Conservation (phyloP, 257 asterid genomes). For the Petunia axillaris region DNA sequence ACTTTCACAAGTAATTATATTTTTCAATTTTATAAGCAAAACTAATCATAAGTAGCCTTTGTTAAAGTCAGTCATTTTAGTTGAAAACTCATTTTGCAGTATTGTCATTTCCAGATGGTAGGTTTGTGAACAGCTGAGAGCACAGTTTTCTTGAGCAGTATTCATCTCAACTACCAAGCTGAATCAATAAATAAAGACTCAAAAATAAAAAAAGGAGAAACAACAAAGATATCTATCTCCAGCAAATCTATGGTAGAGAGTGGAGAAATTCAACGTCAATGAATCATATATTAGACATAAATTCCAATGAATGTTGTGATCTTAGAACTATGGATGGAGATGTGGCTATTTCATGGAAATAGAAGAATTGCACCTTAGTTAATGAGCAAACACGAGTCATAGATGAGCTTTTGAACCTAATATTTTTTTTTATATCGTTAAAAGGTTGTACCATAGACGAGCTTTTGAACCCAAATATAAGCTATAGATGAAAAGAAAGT, state of each 20-base stretch:
- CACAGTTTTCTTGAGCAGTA: not conserved
- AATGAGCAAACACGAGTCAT: not conserved
- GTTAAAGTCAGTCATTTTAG: no score
- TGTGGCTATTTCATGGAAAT: not conserved
- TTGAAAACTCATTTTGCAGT: not conserved
- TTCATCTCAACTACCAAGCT: not conserved
- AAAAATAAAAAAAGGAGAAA: no score
- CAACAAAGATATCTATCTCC: not conserved
- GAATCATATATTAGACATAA: not conserved
- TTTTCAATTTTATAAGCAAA: no score
- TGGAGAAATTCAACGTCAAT: not conserved
- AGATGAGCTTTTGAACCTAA: not conserved
- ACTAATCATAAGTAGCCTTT: no score
- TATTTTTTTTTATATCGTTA: no score
- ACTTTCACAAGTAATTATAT: no score
- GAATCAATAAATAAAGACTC: no score
- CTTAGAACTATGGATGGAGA: not conserved
- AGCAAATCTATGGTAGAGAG: not conserved
- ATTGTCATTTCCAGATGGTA: no score
- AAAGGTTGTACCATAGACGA: not conserved
- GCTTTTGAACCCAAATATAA: not conserved
- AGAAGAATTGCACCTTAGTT: not conserved
- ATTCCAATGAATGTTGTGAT: not conserved
- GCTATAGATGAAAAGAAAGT: not conserved
- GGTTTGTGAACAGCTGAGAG: no score